Conservation (phyloP, 768 basidiomycete species). For the Leccinum broughii region DNA sequence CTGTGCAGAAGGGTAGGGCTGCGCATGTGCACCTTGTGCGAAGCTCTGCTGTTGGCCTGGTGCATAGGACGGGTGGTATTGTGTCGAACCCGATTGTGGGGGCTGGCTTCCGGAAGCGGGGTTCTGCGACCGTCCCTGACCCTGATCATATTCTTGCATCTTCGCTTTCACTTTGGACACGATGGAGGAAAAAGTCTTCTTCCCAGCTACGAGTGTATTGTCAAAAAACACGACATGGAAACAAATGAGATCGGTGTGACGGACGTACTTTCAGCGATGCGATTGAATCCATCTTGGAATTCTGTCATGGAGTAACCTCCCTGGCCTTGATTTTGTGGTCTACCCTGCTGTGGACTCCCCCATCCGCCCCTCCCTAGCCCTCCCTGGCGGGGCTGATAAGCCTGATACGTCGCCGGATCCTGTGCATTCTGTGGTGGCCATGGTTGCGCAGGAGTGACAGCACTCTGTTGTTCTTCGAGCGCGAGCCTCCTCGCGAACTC, state of each 20-base stretch:
- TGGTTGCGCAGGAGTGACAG: constrained; percentile 11
- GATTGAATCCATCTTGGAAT: constrained; percentile 71
- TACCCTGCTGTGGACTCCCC: constrained; percentile 6
- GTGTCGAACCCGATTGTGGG: background rate
- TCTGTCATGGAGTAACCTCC: constrained; percentile 58
- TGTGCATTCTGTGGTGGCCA: constrained; percentile 16
- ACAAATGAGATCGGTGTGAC: background rate
- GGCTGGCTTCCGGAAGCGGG: background rate
- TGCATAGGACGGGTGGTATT: background rate
- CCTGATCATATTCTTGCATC: constrained; percentile 76
- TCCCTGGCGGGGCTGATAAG: constrained; percentile 26
- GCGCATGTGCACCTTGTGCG: constrained; percentile 9
- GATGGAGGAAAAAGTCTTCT: constrained; percentile 72
- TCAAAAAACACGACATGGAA: background rate
- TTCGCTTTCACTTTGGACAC: constrained; percentile 81
- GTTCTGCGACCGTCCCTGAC: constrained; percentile 23
- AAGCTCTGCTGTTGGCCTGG: constrained; percentile 2
- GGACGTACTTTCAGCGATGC: constrained; percentile 74
- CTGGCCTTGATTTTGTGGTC: constrained; percentile 21
- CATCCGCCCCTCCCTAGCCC: constrained; percentile 5
- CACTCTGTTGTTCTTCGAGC: constrained; percentile 53
- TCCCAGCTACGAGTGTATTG: constrained; percentile 52
- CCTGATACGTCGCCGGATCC: constrained; percentile 18
- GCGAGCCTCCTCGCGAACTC: constrained; percentile 72
- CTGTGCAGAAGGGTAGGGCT: constrained; percentile 1